A percentile compares a stretch with the other conserved stretches of the same genome.
Evolutionary conservation across 2,329 filamentous ascomycete genomes (phyloP).

Genomic region (Phymatotrichopsis omnivora): DNA sequence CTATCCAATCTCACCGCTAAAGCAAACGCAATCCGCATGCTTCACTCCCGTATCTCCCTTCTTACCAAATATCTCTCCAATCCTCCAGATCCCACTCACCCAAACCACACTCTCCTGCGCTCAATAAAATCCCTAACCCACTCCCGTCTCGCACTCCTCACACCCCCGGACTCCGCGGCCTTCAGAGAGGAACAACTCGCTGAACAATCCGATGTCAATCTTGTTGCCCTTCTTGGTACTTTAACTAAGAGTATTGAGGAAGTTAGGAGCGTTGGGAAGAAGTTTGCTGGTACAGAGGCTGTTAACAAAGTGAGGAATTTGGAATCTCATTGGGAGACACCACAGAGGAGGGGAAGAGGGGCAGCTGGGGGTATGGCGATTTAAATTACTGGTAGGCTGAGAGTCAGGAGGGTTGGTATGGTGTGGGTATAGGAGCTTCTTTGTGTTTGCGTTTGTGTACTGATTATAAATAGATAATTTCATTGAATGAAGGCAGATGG

Average conservation of each 20-base stretch:
- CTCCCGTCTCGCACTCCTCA: constrained; percentile 69
- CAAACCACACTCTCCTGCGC: constrained; percentile 63
- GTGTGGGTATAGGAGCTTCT: no score
- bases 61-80: constrained; percentile 61
- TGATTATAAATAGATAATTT: no score
- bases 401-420: no score
- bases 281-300: constrained; percentile 43
- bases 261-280: constrained; percentile 64
- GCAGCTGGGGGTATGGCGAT: constrained; percentile 6
- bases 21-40: constrained; percentile 86
- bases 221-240: constrained; percentile 64
- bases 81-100: constrained; percentile 33
- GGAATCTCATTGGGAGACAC: no score
- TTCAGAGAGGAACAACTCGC: constrained; percentile 62
- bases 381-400: no score
- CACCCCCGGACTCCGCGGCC: constrained; percentile 54
- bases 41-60: constrained; percentile 65
- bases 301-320: constrained; percentile 42
- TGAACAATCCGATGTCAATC: constrained; percentile 73
- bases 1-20: constrained; percentile 68
- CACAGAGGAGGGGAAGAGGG: constrained; percentile 26
- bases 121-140: constrained; percentile 72
- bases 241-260: constrained; percentile 63
- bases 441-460: no score
- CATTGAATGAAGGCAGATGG: no score